These are phyloP conservation scores for Daldinia childiae DNA, from an alignment of 495 filamentous ascomycete species.

Conservation along the genomic window DNA sequence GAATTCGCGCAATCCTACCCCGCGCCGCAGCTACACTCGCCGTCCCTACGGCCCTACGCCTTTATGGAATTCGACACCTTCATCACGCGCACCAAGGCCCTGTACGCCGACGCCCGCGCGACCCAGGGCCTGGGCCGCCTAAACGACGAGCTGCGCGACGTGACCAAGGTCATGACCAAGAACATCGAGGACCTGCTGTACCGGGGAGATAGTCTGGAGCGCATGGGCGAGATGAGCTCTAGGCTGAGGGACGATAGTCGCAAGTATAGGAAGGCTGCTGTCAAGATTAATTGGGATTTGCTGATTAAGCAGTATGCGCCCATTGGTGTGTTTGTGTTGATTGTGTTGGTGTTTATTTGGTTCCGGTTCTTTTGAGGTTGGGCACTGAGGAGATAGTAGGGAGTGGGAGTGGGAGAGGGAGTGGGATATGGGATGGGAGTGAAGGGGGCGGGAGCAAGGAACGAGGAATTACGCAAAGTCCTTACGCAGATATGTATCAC, in stretches of 20 bases:
- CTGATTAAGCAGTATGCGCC: slow-evolving; percentile 97
- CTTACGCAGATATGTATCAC: slow-evolving; percentile 17
- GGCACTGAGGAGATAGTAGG: not conserved
- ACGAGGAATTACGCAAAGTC: not conserved
- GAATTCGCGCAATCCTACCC: slow-evolving; percentile 93
- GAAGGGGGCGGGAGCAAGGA: too few relatives aligned
- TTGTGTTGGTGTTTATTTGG: slow-evolving; percentile 87
- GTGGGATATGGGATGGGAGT: not conserved
- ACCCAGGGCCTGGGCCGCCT: slow-evolving; percentile 86
- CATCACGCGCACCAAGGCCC: slow-evolving; percentile 89
- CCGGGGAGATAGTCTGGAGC: slow-evolving; percentile 90
- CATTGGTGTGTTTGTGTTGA: slow-evolving; percentile 77
- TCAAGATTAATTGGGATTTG: slow-evolving; percentile 98
- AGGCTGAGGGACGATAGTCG: slow-evolving; percentile 88
- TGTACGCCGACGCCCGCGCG: slow-evolving; percentile 92
- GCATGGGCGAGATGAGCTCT: slow-evolving; percentile 94
- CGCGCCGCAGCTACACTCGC: slow-evolving; percentile 72
- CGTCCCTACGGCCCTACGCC: slow-evolving; percentile 86
- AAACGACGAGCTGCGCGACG: slow-evolving; percentile 95
- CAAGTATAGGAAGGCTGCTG: slow-evolving; percentile 91
- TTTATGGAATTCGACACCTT: slow-evolving; percentile 99
- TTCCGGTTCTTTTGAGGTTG: slow-evolving; percentile 83
- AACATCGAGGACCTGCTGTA: slow-evolving; percentile 99
- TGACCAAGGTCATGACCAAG: slow-evolving; percentile 99
- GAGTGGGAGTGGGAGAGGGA: too few relatives aligned